Base-by-base conservation (phyloP, 2,329 filamentous ascomycete species). In the Sporothrix pallida region DNA sequence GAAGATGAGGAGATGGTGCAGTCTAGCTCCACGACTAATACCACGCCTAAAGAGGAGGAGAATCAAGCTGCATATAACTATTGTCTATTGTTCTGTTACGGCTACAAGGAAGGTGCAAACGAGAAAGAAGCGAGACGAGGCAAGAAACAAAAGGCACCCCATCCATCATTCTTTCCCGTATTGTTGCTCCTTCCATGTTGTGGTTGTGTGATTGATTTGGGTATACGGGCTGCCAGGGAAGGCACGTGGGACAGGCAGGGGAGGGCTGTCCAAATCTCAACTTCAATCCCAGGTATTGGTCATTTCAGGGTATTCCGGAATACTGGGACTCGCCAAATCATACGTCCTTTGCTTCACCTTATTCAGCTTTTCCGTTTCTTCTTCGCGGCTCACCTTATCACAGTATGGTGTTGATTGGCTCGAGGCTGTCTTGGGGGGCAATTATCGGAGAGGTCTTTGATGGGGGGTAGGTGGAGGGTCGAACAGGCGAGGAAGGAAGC, bases 11-110 rank as follows among this genome's bases (percentile, higher is more conserved):
- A 70, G 26, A n/a, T 26, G 15, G 48, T 54, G 46, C 26, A 42
- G 48, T 15, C 5, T 69, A 69, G 67, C 67, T 54, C 26, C 15
- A 54, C 67, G 67, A 69, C 67, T 69, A 54, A 37, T 20, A 52
- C 48, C 12, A 54, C 8, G 26, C 20, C 67, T 54, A 69, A 37
- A 37, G 60, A 58, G 10, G 67, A 44, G 31, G 50, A 37, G 31
- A 56, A 13, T 20, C 69, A 48, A 46, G 69, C n/a, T 48, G n/a
- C n/a, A 1, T 48, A 26, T 50, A 12, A 31, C 7, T 63, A 17
- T 46, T 46, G n/a, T 20, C 15, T 63, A 37, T 37, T 37, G 31
- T 37, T 37, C 31, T 5, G 7, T 5, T 37, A 37, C 31, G 37
- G 17, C 37, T 10, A 44, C 37, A 8, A 68, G 69, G 52, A 71